phyloP scores from a whole-genome alignment of 768 basidiomycete genomes.

The Auricularia cornea region DNA sequence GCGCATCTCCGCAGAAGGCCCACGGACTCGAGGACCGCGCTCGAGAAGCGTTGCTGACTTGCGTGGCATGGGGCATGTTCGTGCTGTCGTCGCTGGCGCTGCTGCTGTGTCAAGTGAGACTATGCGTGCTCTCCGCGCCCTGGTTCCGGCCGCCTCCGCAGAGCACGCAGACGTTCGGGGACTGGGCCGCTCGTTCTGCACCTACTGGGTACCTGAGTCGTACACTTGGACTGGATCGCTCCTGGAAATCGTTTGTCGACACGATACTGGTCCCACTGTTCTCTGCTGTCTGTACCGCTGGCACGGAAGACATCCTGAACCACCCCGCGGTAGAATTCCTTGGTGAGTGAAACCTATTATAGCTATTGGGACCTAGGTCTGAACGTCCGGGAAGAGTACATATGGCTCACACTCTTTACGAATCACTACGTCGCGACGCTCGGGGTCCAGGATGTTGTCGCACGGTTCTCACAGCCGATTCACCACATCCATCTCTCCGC shows the following conservation, averaged over 20 bases:
- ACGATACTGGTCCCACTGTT: conserved; percentile 56
- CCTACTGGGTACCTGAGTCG: conserved; percentile 35
- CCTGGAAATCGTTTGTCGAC: conserved; percentile 46
- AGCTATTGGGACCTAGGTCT: too few species aligned
- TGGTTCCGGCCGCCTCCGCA: conserved; percentile 24
- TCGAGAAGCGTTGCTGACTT: conserved; percentile 13
- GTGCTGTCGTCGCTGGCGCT: conserved; percentile 35
- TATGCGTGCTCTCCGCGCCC: conserved; percentile 36
- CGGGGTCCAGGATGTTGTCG: conserved; percentile 53
- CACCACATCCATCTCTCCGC: conserved; percentile 47
- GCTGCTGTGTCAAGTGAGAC: conserved; percentile 38
- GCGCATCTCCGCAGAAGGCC: too few species aligned
- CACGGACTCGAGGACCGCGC: neutral
- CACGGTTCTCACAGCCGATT: conserved; percentile 37
- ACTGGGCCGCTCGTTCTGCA: conserved; percentile 38
- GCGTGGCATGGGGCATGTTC: conserved; percentile 31
- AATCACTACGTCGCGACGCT: conserved; percentile 57
- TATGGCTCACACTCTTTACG: conserved; percentile 58
- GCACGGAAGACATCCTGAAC: conserved; percentile 41
- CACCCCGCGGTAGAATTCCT: conserved; percentile 61
- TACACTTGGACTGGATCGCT: conserved; percentile 37
- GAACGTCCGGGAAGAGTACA: conserved; percentile 42
- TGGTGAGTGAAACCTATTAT: too few species aligned
- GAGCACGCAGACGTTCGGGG: conserved; percentile 33
- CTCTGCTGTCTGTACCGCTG: conserved; percentile 65